These are phyloP conservation scores for Amanita pallidorosea DNA, from an alignment of 768 basidiomycete species.

Conservation along the genomic window DNA sequence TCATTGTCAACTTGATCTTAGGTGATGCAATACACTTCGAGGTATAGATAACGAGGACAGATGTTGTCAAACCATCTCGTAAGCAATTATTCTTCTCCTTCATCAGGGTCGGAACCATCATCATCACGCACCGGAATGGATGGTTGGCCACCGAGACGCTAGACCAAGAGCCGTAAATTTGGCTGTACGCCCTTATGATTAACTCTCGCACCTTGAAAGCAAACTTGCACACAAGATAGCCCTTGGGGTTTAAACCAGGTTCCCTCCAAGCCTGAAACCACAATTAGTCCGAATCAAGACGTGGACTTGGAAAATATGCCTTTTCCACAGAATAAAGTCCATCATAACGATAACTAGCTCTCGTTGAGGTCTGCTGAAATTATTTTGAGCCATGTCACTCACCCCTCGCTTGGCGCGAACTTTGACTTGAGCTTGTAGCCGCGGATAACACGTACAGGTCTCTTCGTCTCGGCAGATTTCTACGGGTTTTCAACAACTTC, in stretches of 20 bases:
- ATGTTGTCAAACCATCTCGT: not conserved
- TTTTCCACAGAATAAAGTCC: slow-evolving; percentile 77
- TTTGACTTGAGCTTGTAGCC: slow-evolving; percentile 67
- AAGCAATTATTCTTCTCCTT: not conserved
- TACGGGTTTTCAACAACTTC: slow-evolving; percentile 15
- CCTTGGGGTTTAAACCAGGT: slow-evolving; percentile 53
- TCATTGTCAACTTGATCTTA: too few relatives aligned
- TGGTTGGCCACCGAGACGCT: slow-evolving; percentile 51
- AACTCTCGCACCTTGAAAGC: slow-evolving; percentile 55
- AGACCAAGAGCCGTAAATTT: not conserved
- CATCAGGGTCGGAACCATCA: slow-evolving; percentile 10
- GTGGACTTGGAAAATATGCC: slow-evolving; percentile 21
- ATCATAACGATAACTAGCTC: slow-evolving; percentile 77
- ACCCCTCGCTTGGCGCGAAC: slow-evolving; percentile 79
- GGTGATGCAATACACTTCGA: too few relatives aligned
- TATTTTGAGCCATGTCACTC: slow-evolving; percentile 3
- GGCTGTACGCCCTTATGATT: not conserved
- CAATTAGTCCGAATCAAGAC: not conserved
- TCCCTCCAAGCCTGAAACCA: slow-evolving; percentile 58
- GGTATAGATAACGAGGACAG: too few relatives aligned
- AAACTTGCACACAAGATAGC: slow-evolving; percentile 78
- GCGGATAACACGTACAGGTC: slow-evolving; percentile 80
- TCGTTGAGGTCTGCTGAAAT: slow-evolving; percentile 1
- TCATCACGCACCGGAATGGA: slow-evolving; percentile 28
- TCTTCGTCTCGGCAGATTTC: slow-evolving; percentile 70